These are phyloP conservation scores for Glarea lozoyensis DNA, from an alignment of 495 filamentous ascomycete species.

Conservation along the genomic window DNA sequence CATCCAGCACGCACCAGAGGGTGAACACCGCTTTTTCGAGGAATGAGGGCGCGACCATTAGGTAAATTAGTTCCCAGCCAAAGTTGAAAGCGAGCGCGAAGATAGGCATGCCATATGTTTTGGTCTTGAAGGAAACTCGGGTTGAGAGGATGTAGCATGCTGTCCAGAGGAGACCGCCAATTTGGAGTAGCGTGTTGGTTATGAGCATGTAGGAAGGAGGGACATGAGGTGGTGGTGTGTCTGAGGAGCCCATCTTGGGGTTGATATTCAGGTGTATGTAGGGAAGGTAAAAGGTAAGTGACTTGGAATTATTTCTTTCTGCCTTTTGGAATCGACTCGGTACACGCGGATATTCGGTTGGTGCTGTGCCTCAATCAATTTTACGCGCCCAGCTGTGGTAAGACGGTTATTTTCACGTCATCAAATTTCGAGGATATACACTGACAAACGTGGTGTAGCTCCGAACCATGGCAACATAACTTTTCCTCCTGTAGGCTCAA, in stretches of 20 bases:
- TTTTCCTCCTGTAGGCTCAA: too few species aligned
- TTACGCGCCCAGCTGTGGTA: too few species aligned
- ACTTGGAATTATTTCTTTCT: too few species aligned
- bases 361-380: too few species aligned
- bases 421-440: too few species aligned
- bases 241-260: conserved; percentile 30
- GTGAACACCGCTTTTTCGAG: conserved; percentile 31
- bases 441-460: too few species aligned
- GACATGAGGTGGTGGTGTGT: conserved; percentile 28
- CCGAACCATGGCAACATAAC: too few species aligned
- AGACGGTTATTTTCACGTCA: too few species aligned
- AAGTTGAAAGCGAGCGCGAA: conserved; percentile 34
- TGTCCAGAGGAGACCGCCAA: conserved; percentile 32
- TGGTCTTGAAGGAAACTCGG: conserved; percentile 26
- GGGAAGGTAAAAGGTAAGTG: too few species aligned
- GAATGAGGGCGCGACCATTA: conserved; percentile 29
- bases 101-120: conserved; percentile 38
- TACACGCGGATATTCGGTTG: too few species aligned
- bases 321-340: too few species aligned
- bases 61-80: conserved; percentile 34
- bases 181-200: conserved; percentile 28
- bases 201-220: conserved; percentile 26
- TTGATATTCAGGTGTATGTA: too few species aligned
- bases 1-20: conserved; percentile 34
- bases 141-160: conserved; percentile 32